Percentiles rank a stretch among this genome's conserved stretches.
These are phyloP conservation scores for Sporothrix dimorphospora DNA, from an alignment of 2,329 filamentous ascomycete species.

Conservation along the genomic window DNA sequence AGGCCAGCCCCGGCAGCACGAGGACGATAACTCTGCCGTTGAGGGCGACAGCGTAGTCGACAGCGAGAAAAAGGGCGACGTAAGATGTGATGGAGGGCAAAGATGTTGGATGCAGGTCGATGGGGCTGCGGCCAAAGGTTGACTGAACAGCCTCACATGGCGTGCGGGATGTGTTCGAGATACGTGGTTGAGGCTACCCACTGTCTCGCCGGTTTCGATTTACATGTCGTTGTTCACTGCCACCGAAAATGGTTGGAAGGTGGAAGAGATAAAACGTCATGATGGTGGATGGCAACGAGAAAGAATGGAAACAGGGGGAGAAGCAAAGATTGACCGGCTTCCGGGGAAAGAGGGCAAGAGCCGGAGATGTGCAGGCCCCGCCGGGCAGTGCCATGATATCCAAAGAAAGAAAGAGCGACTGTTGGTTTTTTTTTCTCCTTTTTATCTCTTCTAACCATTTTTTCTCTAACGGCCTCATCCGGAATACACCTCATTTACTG, in stretches of 20 bases:
- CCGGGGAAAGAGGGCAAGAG: constrained; percentile 1
- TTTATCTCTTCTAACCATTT: background rate
- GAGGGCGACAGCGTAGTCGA: background rate
- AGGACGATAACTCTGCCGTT: background rate
- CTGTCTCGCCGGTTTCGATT: background rate
- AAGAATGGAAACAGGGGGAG: background rate
- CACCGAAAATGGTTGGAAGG: background rate
- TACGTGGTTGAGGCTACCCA: background rate
- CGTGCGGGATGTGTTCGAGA: background rate
- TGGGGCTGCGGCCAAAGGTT: background rate
- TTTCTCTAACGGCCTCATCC: background rate
- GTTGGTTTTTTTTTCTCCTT: background rate
- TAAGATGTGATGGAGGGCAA: background rate
- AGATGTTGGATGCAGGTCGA: background rate
- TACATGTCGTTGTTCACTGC: background rate
- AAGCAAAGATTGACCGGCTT: background rate
- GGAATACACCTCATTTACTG: background rate
- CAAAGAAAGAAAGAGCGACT: constrained; percentile 8
- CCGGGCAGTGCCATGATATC: constrained; percentile 3
- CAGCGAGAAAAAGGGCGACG: background rate
- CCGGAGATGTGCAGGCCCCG: background rate
- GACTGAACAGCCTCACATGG: constrained; percentile 17
- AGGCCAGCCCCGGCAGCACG: background rate
- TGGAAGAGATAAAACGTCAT: background rate
- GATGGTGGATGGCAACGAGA: background rate